Percentiles rank a stretch among this genome's conserved stretches.
These are phyloP conservation scores for Alternaria gansuensis DNA, from an alignment of 2,329 filamentous ascomycete species.

Conservation along the genomic window DNA sequence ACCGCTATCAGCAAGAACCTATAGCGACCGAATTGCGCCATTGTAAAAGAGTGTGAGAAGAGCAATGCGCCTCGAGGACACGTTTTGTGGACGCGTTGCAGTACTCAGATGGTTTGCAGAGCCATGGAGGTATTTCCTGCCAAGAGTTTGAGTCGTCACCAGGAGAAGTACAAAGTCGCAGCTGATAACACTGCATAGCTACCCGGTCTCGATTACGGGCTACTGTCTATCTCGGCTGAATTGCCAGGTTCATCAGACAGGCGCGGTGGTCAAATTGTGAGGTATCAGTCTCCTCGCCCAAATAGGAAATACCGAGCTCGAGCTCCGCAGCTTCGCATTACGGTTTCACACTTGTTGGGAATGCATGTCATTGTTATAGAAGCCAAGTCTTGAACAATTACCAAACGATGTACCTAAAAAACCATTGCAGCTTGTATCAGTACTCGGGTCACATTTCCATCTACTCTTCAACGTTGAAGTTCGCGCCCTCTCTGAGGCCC, in stretches of 20 bases:
- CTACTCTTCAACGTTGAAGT: slow-evolving; percentile 69
- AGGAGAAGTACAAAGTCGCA: not conserved
- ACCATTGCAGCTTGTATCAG: slow-evolving; percentile 23
- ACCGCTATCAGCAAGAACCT: slow-evolving; percentile 89
- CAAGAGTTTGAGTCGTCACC: slow-evolving; percentile 23
- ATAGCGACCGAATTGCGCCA: slow-evolving; percentile 71
- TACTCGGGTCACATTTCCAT: slow-evolving; percentile 1
- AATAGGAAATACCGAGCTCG: slow-evolving; percentile 27
- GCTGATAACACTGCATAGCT: not conserved
- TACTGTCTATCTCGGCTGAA: not conserved
- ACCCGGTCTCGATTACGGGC: not conserved
- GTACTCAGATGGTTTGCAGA: slow-evolving; percentile 41
- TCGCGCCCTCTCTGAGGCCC: slow-evolving; percentile 80
- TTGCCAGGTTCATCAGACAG: not conserved
- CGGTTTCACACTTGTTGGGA: slow-evolving; percentile 6
- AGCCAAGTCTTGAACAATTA: slow-evolving; percentile 11
- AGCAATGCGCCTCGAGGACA: slow-evolving; percentile 41
- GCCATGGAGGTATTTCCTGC: slow-evolving; percentile 34
- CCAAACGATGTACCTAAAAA: slow-evolving; percentile 21
- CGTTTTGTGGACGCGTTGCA: slow-evolving; percentile 31
- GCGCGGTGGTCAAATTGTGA: not conserved
- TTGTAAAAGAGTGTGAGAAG: slow-evolving; percentile 38
- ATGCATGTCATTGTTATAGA: slow-evolving; percentile 23
- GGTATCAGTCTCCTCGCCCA: slow-evolving; percentile 1
- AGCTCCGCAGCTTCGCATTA: slow-evolving; percentile 19